phyloP scores from a whole-genome alignment of 1,284 basidiomycete genomes.

The Puccinia horiana region DNA sequence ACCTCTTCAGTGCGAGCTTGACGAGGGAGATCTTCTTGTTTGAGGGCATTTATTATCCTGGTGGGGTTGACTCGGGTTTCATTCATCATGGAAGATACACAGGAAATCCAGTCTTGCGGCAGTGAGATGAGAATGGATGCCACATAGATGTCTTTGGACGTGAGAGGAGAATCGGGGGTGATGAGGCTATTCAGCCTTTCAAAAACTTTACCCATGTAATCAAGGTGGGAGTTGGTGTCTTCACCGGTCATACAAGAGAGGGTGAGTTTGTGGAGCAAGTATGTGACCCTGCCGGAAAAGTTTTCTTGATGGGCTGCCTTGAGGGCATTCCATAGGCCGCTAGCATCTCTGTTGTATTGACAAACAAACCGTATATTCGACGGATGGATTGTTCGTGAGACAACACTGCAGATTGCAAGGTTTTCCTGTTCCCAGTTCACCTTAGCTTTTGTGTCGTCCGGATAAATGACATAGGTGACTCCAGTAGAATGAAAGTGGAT shows the following conservation, averaged over 20 bases:
- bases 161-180: neutral
- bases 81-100: constrained; percentile 12
- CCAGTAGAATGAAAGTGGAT: too few species aligned
- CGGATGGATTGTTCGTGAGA: too few species aligned
- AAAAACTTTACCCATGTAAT: neutral
- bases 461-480: neutral
- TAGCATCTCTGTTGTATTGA: too few species aligned
- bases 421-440: neutral
- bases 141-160: neutral
- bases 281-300: too few species aligned
- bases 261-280: too few species aligned
- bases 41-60: neutral
- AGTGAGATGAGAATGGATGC: neutral
- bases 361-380: too few species aligned
- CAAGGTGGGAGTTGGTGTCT: neutral
- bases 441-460: neutral
- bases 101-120: neutral
- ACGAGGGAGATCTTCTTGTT: neutral
- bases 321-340: too few species aligned
- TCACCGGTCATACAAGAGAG: neutral
- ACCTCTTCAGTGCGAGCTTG: too few species aligned
- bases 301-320: too few species aligned
- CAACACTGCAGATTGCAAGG: neutral
- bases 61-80: neutral
- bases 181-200: neutral